A percentile compares a stretch with the other conserved stretches of the same genome.
Conservation (phyloP, 2,329 filamentous ascomycete species). For the Cyclaneusma minus region DNA sequence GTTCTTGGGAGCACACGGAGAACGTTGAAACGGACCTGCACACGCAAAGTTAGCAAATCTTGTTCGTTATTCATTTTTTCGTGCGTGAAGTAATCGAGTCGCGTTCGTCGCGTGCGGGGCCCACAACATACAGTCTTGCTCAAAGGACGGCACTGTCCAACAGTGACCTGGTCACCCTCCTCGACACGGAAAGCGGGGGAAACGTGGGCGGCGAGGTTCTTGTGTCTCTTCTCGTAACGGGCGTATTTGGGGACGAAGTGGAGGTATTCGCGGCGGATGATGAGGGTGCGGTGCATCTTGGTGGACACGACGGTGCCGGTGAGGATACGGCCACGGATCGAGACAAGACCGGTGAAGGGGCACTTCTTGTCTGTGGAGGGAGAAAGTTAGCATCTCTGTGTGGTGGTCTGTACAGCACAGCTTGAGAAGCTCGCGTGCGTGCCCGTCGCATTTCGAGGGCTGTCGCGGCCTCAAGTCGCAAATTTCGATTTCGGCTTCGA, state of each 20-base stretch:
- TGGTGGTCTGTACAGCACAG: not conserved
- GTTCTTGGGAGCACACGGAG: slow-evolving; percentile 95
- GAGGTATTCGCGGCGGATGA: slow-evolving; percentile 99
- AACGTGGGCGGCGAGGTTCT: slow-evolving; percentile 98
- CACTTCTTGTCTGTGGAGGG: slow-evolving; percentile 87
- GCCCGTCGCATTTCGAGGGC: not conserved
- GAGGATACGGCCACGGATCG: slow-evolving; percentile 99
- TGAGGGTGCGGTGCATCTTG: slow-evolving; percentile 99
- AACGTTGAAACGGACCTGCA: slow-evolving; percentile 95
- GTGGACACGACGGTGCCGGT: slow-evolving; percentile 98
- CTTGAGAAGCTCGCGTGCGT: not conserved
- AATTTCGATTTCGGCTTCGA: too few relatives aligned
- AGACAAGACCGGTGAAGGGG: slow-evolving; percentile 98
- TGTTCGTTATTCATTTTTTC: slow-evolving; percentile 4
- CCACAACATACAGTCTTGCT: slow-evolving; percentile 86
- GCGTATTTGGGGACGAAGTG: slow-evolving; percentile 99
- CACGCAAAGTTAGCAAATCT: slow-evolving; percentile 7
- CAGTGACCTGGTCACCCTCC: slow-evolving; percentile 98
- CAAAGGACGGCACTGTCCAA: slow-evolving; percentile 97
- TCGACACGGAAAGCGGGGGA: slow-evolving; percentile 99
- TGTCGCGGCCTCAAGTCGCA: not conserved
- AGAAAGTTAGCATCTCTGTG: slow-evolving; percentile 9
- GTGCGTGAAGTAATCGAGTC: not conserved
- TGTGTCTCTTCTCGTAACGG: slow-evolving; percentile 99
- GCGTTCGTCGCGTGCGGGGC: too few relatives aligned